Evolutionary conservation across 495 filamentous ascomycete species (phyloP).

Genomic region (Tuber calosporum): DNA sequence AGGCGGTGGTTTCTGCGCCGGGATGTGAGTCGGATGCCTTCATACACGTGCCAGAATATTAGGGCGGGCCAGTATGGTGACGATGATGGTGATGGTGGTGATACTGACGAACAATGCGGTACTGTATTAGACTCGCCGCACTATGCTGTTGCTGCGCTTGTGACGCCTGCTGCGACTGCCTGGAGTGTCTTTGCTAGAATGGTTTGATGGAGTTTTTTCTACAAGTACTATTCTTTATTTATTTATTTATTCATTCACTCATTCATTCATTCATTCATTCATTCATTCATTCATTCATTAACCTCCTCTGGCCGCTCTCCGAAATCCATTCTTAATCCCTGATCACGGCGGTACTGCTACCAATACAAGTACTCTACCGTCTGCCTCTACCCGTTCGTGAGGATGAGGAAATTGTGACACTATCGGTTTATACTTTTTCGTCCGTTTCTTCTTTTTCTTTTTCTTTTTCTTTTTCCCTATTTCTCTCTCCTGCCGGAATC

Average conservation of each 20-base stretch:
- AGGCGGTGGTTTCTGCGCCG: conserved; percentile 27
- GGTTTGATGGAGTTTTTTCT: conserved; percentile 18
- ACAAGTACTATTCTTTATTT: too few species aligned
- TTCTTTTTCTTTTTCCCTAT: conserved; percentile 3
- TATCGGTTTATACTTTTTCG: not conserved
- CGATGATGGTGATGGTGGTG: not conserved
- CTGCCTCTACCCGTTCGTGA: not conserved
- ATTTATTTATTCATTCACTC: too few species aligned
- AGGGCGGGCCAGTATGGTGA: not conserved
- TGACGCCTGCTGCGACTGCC: conserved; percentile 37
- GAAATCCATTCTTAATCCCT: not conserved
- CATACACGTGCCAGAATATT: not conserved
- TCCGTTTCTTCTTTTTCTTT: not conserved
- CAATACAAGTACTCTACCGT: too few species aligned
- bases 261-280: too few species aligned
- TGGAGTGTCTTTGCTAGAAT: conserved; percentile 34
- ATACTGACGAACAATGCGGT: conserved; percentile 9
- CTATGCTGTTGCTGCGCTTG: conserved; percentile 39
- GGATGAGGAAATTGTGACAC: not conserved
- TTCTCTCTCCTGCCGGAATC: not conserved
- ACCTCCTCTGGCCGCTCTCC: conserved; percentile 13
- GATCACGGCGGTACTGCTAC: not conserved
- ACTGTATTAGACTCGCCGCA: conserved; percentile 29
- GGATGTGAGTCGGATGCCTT: conserved; percentile 19
- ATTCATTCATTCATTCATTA: too few species aligned